These are phyloP conservation scores for Pleurotus djamor DNA, from an alignment of 768 basidiomycete species.

Conservation along the genomic window DNA sequence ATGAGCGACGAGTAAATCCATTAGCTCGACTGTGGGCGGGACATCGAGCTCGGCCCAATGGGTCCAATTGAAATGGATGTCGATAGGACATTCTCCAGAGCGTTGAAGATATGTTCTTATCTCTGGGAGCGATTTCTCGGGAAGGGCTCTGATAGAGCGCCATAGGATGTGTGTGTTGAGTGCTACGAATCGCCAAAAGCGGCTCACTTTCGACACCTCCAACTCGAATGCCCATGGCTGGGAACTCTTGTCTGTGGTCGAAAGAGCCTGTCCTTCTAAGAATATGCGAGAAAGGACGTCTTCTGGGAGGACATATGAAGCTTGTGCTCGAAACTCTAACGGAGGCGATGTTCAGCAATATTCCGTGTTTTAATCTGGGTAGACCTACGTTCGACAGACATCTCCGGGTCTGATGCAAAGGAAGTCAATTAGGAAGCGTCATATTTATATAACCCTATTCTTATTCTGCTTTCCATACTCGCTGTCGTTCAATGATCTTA, in stretches of 20 bases:
- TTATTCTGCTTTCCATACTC: too few relatives aligned
- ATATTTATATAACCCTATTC: too few relatives aligned
- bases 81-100: conserved; percentile 26
- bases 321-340: not conserved
- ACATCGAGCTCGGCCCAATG: not conserved
- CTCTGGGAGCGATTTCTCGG: conserved; percentile 14
- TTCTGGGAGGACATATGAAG: not conserved
- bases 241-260: not conserved
- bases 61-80: conserved; percentile 26
- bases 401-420: too few relatives aligned
- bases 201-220: conserved; percentile 34
- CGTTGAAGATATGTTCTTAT: conserved; percentile 29
- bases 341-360: too few relatives aligned
- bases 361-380: too few relatives aligned
- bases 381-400: too few relatives aligned
- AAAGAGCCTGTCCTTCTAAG: not conserved
- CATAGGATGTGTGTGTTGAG: conserved; percentile 35
- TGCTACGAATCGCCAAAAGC: conserved; percentile 35
- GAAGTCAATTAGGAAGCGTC: too few relatives aligned
- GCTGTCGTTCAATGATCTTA: too few relatives aligned
- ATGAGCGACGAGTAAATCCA: conserved; percentile 26
- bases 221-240: conserved; percentile 28
- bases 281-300: not conserved
- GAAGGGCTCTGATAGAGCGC: conserved; percentile 29
- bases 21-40: conserved; percentile 11